Conservation (phyloP, 148 eudicot species). For the Persicaria tinctoria region DNA sequence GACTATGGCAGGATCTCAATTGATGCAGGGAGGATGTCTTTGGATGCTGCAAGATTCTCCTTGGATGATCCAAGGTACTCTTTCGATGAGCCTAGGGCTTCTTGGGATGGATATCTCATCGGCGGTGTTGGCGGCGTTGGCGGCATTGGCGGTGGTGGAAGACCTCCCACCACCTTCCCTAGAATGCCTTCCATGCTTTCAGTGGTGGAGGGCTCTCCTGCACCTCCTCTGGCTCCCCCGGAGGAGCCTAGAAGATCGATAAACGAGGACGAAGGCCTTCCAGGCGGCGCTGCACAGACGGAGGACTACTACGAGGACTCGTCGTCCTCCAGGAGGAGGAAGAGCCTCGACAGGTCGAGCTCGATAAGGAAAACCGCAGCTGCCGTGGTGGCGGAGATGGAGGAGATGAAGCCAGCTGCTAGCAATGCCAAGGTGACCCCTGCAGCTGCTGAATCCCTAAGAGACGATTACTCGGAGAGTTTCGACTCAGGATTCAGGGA, state of each 20-base stretch:
- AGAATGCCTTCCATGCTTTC: conserved; percentile 79
- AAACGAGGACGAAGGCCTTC: conserved; percentile 28
- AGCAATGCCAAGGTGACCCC: conserved; percentile 50
- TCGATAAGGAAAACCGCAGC: conserved; percentile 77
- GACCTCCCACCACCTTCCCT: conserved; percentile 24
- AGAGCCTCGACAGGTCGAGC: conserved; percentile 47
- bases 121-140: conserved; percentile 22
- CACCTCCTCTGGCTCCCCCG: conserved; percentile 16
- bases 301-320: conserved; percentile 82
- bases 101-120: conserved; percentile 84
- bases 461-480: conserved; percentile 71
- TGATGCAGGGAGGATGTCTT: conserved; percentile 18
- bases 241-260: conserved; percentile 40
- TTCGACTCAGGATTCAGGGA: conserved; percentile 67
- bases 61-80: conserved; percentile 74
- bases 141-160: not conserved
- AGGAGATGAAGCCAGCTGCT: conserved; percentile 41
- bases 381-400: conserved; percentile 71
- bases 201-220: conserved; percentile 66
- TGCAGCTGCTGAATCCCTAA: conserved; percentile 33
- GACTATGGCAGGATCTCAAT: conserved; percentile 15
- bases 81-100: conserved; percentile 90
- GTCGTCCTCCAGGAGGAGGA: conserved; percentile 66
- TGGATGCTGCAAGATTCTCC: conserved; percentile 46
- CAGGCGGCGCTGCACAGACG: conserved; percentile 70